These are phyloP conservation scores for Tulasnella sp. DNA, from an alignment of 768 basidiomycete genomes.

Conservation along the genomic window DNA sequence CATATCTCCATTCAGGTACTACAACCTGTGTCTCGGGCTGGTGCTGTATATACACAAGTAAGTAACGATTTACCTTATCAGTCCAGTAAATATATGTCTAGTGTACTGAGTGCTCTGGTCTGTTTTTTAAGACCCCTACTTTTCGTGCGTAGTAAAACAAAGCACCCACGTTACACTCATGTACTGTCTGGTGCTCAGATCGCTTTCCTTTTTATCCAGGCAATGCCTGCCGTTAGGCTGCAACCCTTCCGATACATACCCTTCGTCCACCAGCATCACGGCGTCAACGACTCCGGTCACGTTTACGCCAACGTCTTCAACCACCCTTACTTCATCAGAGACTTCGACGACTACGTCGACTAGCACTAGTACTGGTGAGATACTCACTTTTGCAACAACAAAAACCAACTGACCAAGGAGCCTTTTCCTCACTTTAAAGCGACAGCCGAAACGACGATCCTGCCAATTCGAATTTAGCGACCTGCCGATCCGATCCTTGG, in stretches of 20 bases:
- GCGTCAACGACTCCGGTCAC: too few relatives aligned
- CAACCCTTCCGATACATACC: background rate
- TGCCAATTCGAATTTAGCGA: constrained; percentile 43
- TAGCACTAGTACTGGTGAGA: constrained; percentile 22
- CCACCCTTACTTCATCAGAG: constrained; percentile 16
- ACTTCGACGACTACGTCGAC: constrained; percentile 18
- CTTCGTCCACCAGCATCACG: background rate
- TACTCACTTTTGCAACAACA: too few relatives aligned
- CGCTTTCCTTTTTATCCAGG: background rate
- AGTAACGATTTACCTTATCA: too few relatives aligned
- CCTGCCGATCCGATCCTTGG: constrained; percentile 16
- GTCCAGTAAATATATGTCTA: too few relatives aligned
- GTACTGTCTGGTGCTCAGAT: too few relatives aligned
- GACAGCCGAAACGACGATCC: constrained; percentile 20
- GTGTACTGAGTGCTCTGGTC: too few relatives aligned
- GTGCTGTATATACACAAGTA: constrained; percentile 20
- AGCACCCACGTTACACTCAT: too few relatives aligned
- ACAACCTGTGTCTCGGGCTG: constrained; percentile 41
- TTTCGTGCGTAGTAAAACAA: too few relatives aligned
- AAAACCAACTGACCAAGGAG: too few relatives aligned
- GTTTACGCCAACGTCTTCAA: background rate
- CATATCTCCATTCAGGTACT: constrained; percentile 28
- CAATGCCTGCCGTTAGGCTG: constrained; percentile 14
- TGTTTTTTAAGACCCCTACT: too few relatives aligned
- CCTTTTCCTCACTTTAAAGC: background rate